A percentile compares a stretch with the other conserved stretches of the same genome.
phyloP scores from a whole-genome alignment of 495 filamentous ascomycete species.

The Neurospora sp. region DNA sequence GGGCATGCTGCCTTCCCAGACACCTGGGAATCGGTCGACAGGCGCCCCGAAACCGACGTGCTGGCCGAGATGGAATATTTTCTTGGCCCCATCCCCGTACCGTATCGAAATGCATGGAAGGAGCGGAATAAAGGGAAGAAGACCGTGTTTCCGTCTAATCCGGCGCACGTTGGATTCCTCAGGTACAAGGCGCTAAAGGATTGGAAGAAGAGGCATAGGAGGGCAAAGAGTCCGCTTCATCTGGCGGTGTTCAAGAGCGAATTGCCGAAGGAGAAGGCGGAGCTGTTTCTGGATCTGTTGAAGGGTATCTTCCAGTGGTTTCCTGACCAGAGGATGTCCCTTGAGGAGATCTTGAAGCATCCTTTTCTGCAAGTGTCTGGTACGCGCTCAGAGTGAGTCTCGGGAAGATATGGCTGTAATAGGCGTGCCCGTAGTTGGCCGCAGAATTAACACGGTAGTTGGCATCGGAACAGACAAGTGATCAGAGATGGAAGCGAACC shows the following conservation, averaged over 20 bases:
- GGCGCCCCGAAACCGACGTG: not conserved
- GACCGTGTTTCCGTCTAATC: not conserved
- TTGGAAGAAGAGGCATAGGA: not conserved
- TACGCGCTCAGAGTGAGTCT: no score
- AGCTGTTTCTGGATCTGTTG: not conserved
- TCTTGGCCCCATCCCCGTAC: not conserved
- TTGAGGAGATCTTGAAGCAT: not conserved
- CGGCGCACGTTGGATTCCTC: not conserved
- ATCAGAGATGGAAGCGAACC: not conserved
- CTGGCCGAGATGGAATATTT: not conserved
- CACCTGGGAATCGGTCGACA: not conserved
- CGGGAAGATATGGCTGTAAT: no score
- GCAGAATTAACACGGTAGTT: not conserved
- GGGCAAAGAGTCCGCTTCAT: not conserved
- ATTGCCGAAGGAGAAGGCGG: not conserved
- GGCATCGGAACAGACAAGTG: not conserved
- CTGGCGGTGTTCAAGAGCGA: not conserved
- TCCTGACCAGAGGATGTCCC: not conserved
- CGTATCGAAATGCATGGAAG: not conserved
- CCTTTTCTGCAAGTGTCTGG: not conserved
- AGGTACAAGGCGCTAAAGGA: not conserved
- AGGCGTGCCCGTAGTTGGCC: not conserved
- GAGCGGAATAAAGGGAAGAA: not conserved
- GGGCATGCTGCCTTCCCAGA: not conserved
- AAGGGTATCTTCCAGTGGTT: not conserved